phyloP scores from a whole-genome alignment of 169 alveolate species.

The Plasmodium coatneyi region DNA sequence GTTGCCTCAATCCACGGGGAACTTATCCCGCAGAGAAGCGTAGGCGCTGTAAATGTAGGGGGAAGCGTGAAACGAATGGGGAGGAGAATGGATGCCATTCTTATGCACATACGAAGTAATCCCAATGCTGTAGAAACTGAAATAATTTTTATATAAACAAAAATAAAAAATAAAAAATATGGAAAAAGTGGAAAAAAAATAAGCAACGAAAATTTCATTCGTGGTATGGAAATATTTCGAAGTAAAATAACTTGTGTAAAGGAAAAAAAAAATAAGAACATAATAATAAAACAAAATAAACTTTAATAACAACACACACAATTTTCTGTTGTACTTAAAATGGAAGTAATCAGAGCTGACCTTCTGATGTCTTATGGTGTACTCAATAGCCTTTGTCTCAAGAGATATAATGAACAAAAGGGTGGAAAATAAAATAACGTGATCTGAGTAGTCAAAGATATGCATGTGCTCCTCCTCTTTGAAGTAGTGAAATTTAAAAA shows the following conservation, averaged over 20 bases:
- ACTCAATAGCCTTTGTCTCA: constrained; percentile 65
- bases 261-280: constrained; percentile 66
- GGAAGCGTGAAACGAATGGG: constrained; percentile 16
- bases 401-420: constrained; percentile 59
- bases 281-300: constrained; percentile 59
- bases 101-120: constrained; percentile 42
- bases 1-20: constrained; percentile 19
- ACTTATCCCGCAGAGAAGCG: constrained; percentile 25
- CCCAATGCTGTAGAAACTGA: constrained; percentile 72
- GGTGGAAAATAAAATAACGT: constrained; percentile 71
- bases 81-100: not conserved
- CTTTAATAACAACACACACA: constrained; percentile 42
- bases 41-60: not conserved
- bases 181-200: constrained; percentile 75
- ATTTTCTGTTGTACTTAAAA: constrained; percentile 72
- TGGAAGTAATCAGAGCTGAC: constrained; percentile 55
- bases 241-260: constrained; percentile 72
- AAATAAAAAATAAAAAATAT: constrained; percentile 68
- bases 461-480: constrained; percentile 68
- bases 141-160: constrained; percentile 68
- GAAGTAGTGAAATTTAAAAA: constrained; percentile 52
- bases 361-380: constrained; percentile 66
- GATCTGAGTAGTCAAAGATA: constrained; percentile 75
- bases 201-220: constrained; percentile 76
- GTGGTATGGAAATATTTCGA: constrained; percentile 74